These are phyloP conservation scores for Tetrahymena malaccensis DNA, from an alignment of 73 alveolate genomes.

Conservation along the genomic window DNA sequence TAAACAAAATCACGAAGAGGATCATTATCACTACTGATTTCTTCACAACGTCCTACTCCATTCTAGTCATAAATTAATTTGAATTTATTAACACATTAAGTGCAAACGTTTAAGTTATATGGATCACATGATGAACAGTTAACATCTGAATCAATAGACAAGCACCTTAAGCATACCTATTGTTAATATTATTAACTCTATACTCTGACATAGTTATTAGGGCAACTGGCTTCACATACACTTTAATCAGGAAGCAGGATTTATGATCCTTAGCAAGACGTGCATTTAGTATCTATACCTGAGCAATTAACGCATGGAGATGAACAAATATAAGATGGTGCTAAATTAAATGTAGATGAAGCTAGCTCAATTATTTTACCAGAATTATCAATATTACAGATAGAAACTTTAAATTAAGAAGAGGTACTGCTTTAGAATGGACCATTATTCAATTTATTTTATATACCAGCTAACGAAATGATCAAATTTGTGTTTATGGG, in stretches of 20 bases:
- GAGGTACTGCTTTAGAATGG: neutral
- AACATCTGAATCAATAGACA: neutral
- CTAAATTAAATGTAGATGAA: neutral
- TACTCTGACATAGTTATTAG: neutral
- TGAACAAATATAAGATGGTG: neutral
- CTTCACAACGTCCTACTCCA: neutral
- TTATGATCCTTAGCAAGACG: neutral
- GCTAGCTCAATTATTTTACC: neutral
- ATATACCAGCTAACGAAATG: neutral
- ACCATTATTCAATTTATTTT: neutral
- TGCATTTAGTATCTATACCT: neutral
- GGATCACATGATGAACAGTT: neutral
- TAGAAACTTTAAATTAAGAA: neutral
- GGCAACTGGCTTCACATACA: neutral
- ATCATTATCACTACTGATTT: neutral
- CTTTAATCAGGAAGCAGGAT: neutral
- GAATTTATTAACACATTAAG: neutral
- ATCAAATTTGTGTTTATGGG: neutral
- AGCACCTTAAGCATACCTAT: neutral
- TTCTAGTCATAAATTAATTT: neutral
- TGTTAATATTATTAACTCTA: neutral
- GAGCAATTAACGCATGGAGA: neutral
- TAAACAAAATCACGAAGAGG: neutral
- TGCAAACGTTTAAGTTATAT: neutral
- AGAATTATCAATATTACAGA: neutral